Base-by-base conservation (phyloP, 345 rosid genomes). In the Arabis hirsuta region DNA sequence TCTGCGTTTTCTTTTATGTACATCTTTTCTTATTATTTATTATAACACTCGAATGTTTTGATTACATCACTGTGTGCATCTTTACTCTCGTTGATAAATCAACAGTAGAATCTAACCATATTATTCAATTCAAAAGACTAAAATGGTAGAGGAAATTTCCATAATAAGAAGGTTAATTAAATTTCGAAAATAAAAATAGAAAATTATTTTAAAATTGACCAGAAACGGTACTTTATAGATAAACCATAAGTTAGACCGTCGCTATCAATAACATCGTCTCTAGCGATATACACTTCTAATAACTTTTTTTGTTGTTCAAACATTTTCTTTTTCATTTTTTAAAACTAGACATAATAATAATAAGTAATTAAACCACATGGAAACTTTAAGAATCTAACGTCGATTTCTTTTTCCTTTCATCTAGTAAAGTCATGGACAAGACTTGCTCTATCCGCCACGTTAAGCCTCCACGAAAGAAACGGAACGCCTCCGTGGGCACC, bases 381-480 rank as follows among this genome's bases (percentile, higher is more conserved):
- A 57, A 11, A 62, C 2, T 26, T 69, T 22, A 13, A 55, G 48
- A 69, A 31, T 64, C 55, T 55, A 70, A 63, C 71, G 72, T 70
- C 67, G 13, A 56, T 51, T 57, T 53, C 55, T 66, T 34, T 34
- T 67, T 31, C 36, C 13, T 12, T 74, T 69, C 78, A 95, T 81
- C 96, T 84, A 3, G 98, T 88, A 74, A 90, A 94, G 88, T 90
- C 92, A 76, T 87, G 93, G 64, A 91, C 90, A 71, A 91, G 92
- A 72, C 96, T 84, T 53, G 81, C 90, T 84, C 96, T 85, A 79
- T 95, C 99, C 19, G 97, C 84, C 58, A 95, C 89, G 66, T 91
- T 95, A 69, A 90, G 89, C 79, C 97, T 88, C 99, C 99, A 95
- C 5, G 99, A 90, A 24, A 91, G 97, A 78, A 84, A 87, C 45